phyloP scores from a whole-genome alignment of 1,284 basidiomycete species.

The Cutaneotrichosporon sp. region DNA sequence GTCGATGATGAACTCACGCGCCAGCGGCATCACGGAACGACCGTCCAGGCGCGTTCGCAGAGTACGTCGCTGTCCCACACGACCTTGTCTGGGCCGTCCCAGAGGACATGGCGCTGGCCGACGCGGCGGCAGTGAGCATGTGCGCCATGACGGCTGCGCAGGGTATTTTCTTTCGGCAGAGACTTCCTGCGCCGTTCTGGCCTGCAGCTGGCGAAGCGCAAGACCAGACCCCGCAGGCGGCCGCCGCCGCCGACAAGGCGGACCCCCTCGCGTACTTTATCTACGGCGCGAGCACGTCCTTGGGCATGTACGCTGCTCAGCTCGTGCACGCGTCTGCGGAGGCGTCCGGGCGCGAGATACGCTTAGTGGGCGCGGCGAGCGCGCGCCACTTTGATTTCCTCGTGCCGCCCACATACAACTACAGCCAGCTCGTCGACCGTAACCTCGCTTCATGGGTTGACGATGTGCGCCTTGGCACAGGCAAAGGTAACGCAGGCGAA shows the following conservation, averaged over 20 bases:
- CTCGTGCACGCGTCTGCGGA: not conserved
- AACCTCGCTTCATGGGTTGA: too few species aligned
- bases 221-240: not conserved
- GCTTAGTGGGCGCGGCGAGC: conserved; percentile 4
- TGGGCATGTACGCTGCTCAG: conserved; percentile 14
- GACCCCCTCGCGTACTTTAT: not conserved
- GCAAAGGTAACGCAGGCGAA: too few species aligned
- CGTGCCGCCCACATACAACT: not conserved
- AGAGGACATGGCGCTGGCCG: not conserved
- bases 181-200: conserved; percentile 7
- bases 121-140: conserved; percentile 9
- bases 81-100: conserved; percentile 10
- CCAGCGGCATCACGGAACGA: conserved; percentile 9
- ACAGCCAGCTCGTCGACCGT: too few species aligned
- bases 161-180: conserved; percentile 7
- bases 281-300: conserved; percentile 9
- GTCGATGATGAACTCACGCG: too few species aligned
- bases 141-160: conserved; percentile 16
- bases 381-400: conserved; percentile 1
- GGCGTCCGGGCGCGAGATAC: not conserved
- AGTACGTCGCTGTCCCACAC: not conserved
- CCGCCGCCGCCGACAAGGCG: not conserved
- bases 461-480: too few species aligned
- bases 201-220: not conserved
- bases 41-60: conserved; percentile 11